These are phyloP conservation scores for Kazachstania psychrophila DNA, from an alignment of 805 yeast genomes.

Conservation along the genomic window DNA sequence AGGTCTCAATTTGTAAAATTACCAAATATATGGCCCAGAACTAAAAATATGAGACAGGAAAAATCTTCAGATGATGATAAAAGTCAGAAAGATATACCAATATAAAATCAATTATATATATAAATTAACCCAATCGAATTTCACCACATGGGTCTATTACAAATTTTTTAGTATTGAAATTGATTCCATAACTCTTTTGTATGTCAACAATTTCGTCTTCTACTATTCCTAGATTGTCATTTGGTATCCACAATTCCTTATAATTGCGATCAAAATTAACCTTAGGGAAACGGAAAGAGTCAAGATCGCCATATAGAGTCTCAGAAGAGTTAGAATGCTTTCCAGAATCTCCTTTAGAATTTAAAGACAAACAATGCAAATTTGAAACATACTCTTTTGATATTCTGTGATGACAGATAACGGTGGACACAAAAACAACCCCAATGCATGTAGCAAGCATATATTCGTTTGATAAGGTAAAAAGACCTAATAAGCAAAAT, in stretches of 20 bases:
- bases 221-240: conserved; percentile 32
- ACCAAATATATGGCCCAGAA: conserved; percentile 83
- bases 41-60: conserved; percentile 44
- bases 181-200: conserved; percentile 9
- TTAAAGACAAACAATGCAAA: conserved; percentile 6
- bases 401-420: conserved; percentile 47
- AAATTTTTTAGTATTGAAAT: conserved; percentile 8
- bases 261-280: conserved; percentile 4
- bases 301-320: too few relatives aligned
- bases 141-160: conserved; percentile 12
- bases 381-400: conserved; percentile 19
- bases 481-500: conserved; percentile 65
- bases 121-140: conserved; percentile 5
- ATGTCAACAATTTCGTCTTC: conserved; percentile 14
- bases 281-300: conserved; percentile 5
- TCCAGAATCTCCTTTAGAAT: background rate
- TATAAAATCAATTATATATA: background rate
- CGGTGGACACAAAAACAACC: conserved; percentile 41
- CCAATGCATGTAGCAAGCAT: conserved; percentile 42
- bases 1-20: conserved; percentile 75
- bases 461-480: conserved; percentile 48
- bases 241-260: conserved; percentile 35
- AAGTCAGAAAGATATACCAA: background rate
- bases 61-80: conserved; percentile 5
- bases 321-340: conserved; percentile 6